Evolutionary conservation across 768 basidiomycete genomes (phyloP), one percentile per base, ranked within the genome.

Genomic region (Phylloporus arenicola): DNA sequence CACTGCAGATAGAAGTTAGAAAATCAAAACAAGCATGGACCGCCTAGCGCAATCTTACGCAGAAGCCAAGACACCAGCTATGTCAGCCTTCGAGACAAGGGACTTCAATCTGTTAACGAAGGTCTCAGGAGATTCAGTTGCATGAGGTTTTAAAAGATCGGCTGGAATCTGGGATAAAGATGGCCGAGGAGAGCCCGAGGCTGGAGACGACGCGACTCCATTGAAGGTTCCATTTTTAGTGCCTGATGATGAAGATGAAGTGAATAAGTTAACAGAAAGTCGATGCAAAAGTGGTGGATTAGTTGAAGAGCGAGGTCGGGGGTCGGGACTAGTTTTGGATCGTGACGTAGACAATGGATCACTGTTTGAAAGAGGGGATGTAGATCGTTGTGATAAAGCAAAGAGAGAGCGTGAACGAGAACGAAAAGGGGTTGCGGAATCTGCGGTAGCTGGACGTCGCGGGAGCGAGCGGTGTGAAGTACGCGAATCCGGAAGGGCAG

Each of bases 1-100:
- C 74, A 58, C 94, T 96, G 54, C 27, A 38, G 14, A 52, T 35
- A 30, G 42, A 22, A 44, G 47, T 61, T 29, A 52, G 54, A 52
- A 22, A 43, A 45, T 61, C 27, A 52, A 53, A 52, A 25, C 11
- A 17, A 52, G 47, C 34, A 41, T 38, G 46, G 31, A 33, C n/a
- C 42, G 35, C 41, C 13, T 33, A 50, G 43, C 43, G n/a, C 22
- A 43, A 42, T 48, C 56, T 58, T 68, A 93, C 93, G 81, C 88
- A 14, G 88, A 81, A 29, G 94, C 92, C 22, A 97, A 68, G 13
- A 92, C 78, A 19, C 78, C 77, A 1, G 88, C 86, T 35, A 97
- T 73, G 59, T 96, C 93, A 2, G 83, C 78, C 63, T 88, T 86
- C 57, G 76, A 82, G 10, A 92, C 81, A 30, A 78, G 76, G 16